Evolutionary conservation across 306 rosid genomes (phyloP).

Genomic region (Ormosia semicastrata): DNA sequence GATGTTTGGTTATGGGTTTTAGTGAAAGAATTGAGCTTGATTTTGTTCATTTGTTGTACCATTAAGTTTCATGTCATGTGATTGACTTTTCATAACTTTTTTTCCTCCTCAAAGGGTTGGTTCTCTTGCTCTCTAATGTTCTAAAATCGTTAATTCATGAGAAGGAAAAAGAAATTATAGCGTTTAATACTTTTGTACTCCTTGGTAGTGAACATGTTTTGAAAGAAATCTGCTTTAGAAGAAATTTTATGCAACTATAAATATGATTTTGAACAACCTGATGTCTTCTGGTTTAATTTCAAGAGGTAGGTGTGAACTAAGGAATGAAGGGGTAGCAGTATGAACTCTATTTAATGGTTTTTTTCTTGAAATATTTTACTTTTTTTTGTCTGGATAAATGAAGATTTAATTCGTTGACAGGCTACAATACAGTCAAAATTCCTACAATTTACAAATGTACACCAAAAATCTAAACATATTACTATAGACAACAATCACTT

Average conservation of each 20-base stretch:
- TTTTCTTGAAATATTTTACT: background rate
- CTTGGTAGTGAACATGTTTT: background rate
- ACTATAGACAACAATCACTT: background rate
- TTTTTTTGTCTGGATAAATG: background rate
- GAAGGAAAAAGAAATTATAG: too few relatives aligned
- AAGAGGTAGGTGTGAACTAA: background rate
- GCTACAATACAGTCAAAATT: background rate
- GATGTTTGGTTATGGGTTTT: background rate
- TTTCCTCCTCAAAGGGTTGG: background rate
- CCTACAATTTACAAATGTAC: background rate
- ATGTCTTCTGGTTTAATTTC: background rate
- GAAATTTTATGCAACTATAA: background rate
- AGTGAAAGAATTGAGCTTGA: background rate
- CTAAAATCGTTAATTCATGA: too few relatives aligned
- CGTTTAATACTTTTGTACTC: too few relatives aligned
- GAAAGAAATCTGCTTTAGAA: background rate
- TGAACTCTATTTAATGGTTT: background rate
- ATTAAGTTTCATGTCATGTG: background rate
- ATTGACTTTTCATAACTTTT: too few relatives aligned
- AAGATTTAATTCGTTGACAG: background rate
- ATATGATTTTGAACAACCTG: background rate
- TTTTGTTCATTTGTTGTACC: background rate
- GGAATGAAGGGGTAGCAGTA: background rate
- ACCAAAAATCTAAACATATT: background rate
- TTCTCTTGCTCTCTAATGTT: too few relatives aligned